phyloP scores from a whole-genome alignment of 805 yeast genomes.

The Wickerhamiella galacta region DNA sequence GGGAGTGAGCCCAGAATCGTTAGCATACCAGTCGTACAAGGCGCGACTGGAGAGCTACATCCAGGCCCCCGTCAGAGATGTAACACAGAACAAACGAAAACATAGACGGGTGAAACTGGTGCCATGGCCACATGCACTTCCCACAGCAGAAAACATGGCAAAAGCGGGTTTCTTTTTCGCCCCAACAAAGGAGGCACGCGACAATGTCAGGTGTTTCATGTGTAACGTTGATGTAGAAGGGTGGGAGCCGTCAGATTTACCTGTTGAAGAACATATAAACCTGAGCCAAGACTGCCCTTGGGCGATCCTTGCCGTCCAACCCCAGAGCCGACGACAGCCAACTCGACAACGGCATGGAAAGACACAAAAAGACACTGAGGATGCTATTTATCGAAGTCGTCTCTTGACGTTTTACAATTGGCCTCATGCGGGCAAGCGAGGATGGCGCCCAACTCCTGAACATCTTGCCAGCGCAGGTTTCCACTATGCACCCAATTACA shows the following conservation, averaged over 20 bases:
- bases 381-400: neutral
- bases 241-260: conserved; percentile 2
- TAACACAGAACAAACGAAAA: neutral
- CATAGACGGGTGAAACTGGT: neutral
- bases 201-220: conserved; percentile 2
- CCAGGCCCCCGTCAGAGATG: conserved; percentile 1
- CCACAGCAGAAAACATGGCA: conserved; percentile 1
- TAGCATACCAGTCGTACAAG: neutral
- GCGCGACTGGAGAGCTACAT: conserved; percentile 1
- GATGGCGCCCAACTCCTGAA: neutral
- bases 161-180: conserved; percentile 3
- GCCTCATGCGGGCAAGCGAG: conserved; percentile 1
- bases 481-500: neutral
- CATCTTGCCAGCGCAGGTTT: conserved; percentile 5
- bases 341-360: too few relatives aligned
- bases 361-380: too few relatives aligned
- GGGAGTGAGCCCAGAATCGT: too few relatives aligned
- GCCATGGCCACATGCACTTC: neutral
- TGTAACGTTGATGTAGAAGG: conserved; percentile 3
- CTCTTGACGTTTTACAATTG: conserved; percentile 2
- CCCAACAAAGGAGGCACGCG: neutral
- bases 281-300: conserved; percentile 2
- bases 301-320: conserved; percentile 1
- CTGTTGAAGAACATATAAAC: conserved; percentile 2
- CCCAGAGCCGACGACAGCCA: too few relatives aligned